A percentile compares a stretch with the other conserved stretches of the same genome.
phyloP scores from a whole-genome alignment of 1,284 basidiomycete species.

The Cryptococcus amylolentus region DNA sequence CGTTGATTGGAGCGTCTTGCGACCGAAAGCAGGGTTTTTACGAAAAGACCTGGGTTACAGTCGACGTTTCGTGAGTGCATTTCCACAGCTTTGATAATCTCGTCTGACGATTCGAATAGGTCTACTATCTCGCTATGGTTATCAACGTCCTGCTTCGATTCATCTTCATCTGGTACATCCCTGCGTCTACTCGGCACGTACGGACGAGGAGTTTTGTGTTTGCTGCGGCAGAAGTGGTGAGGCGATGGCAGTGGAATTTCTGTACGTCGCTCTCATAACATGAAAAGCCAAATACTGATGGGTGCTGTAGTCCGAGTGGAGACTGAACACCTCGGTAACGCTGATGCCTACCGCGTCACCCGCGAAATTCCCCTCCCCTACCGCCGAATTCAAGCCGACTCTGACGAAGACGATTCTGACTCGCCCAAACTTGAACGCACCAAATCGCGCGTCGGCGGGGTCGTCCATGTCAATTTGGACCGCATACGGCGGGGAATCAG shows the following conservation, averaged over 20 bases:
- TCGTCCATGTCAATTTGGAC: not conserved
- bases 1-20: conserved; percentile 61
- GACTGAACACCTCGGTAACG: conserved; percentile 51
- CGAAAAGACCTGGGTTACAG: conserved; percentile 71
- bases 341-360: conserved; percentile 47
- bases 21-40: conserved; percentile 64
- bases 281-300: conserved; percentile 4
- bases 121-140: conserved; percentile 54
- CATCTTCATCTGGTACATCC: conserved; percentile 76
- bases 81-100: conserved; percentile 1
- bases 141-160: conserved; percentile 74
- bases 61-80: conserved; percentile 35
- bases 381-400: conserved; percentile 25
- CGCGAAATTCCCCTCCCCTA: conserved; percentile 45
- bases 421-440: not conserved
- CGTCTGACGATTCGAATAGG: conserved; percentile 19
- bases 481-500: not conserved
- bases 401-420: conserved; percentile 14
- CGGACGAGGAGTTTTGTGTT: conserved; percentile 65
- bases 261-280: conserved; percentile 56
- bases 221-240: conserved; percentile 70
- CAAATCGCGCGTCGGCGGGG: not conserved
- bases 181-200: conserved; percentile 54
- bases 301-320: conserved; percentile 42
- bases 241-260: conserved; percentile 90